Conservation (phyloP, 225 moss, liverwort and hornwort genomes). For the Straminergon stramineum region DNA sequence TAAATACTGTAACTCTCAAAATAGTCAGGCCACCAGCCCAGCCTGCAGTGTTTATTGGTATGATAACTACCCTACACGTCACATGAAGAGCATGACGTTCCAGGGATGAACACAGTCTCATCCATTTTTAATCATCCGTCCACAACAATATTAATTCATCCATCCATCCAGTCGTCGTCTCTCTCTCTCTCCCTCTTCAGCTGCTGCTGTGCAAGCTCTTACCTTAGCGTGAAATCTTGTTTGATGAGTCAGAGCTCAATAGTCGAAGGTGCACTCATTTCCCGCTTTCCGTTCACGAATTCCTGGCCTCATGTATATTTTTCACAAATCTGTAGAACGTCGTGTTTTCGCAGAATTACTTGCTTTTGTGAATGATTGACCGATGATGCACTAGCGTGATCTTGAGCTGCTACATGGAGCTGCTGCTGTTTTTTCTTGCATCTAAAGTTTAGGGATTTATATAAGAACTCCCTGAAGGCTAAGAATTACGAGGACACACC, state of each 20-base stretch:
- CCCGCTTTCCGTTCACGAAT: background rate
- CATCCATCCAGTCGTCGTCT: background rate
- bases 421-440: background rate
- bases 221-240: background rate
- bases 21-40: background rate
- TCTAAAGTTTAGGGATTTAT: background rate
- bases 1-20: background rate
- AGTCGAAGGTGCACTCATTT: background rate
- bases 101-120: background rate
- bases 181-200: background rate
- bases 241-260: background rate
- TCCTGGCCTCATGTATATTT: background rate
- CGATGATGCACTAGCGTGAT: background rate
- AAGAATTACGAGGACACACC: background rate
- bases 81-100: background rate
- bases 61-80: background rate
- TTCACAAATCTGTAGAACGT: background rate
- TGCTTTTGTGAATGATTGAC: background rate
- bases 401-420: background rate
- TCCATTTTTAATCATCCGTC: background rate
- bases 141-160: background rate
- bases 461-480: background rate
- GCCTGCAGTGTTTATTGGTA: background rate
- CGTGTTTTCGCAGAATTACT: background rate
- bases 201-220: background rate